Evolutionary conservation across 1,284 basidiomycete genomes (phyloP), one percentile per base, ranked within the genome.

Genomic region (Ustilago bromivora): DNA sequence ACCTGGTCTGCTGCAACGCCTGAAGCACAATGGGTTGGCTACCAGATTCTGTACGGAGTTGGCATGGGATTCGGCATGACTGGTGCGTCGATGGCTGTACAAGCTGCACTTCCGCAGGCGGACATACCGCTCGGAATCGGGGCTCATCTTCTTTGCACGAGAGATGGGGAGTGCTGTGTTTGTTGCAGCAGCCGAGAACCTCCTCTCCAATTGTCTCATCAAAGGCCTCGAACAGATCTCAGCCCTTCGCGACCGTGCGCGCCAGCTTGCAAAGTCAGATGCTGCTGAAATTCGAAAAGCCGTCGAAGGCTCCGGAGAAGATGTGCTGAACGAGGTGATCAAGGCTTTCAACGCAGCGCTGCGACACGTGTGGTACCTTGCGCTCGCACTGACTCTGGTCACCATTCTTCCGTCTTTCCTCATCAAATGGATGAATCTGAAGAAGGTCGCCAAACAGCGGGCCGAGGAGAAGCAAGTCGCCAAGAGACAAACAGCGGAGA

Each of bases 151-250:
- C 60, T 72, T 72, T 52, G 59, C 59, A 19, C 64, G 65, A 19
- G 64, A 66, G 55, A 62, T 72, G 63, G 70, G 70, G 11, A 57
- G 60, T n/a, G 65, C 65, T 12, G 40, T 72, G 2, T 72, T 66
- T 28, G 56, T 72, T 34, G 43, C 70, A 5, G 56, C 62, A 1
- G 70, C 47, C 8, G 58, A 72, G 57, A 67, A 67, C 17, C 46
- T 72, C 23, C 54, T 72, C 11, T 57, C 53, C 6, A 7, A 40
- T 36, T 46, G 54, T 9, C 65, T 72, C 4, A 35, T 59, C 15
- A 56, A 57, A 8, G 64, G 60, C 15, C 60, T 67, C 13, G 51
- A 58, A 15, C 28, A 38, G 41, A 62, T 67, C 19, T 47, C 64
- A 2, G 51, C 55, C n/a, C 56, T 66, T 9, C 32, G 41, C 1